phyloP scores from a whole-genome alignment of 208 protist species.

The Giardia duodenalis region DNA sequence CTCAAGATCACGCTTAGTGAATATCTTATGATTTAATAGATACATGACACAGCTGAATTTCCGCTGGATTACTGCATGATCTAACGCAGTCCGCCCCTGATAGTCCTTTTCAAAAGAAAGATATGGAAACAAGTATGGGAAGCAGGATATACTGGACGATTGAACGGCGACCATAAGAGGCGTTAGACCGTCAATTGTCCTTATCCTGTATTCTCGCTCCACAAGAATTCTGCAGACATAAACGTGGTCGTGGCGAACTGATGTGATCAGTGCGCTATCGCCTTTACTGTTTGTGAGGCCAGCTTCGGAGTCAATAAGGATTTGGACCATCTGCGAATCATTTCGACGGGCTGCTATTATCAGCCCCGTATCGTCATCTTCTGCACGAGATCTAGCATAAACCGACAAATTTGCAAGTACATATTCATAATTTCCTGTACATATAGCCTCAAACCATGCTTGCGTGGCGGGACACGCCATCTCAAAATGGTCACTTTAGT shows the following conservation, averaged over 20 bases:
- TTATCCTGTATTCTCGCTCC: background rate
- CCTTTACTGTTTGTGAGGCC: background rate
- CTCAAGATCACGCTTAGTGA: background rate
- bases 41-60: conserved; percentile 8
- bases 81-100: background rate
- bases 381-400: background rate
- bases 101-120: background rate
- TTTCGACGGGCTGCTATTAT: background rate
- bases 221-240: background rate
- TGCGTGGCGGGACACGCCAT: too few relatives aligned
- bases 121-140: background rate
- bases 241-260: background rate
- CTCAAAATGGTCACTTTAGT: too few relatives aligned
- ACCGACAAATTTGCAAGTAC: background rate
- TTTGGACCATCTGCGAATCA: background rate
- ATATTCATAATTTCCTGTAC: background rate
- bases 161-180: background rate
- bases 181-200: background rate
- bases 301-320: background rate
- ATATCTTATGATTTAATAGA: background rate
- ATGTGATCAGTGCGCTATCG: background rate
- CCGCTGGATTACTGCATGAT: background rate
- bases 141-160: background rate
- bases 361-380: background rate
- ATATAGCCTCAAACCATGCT: background rate